These are phyloP conservation scores for Amaranthus cruentus DNA, from an alignment of 148 eudicot genomes.

Conservation along the genomic window DNA sequence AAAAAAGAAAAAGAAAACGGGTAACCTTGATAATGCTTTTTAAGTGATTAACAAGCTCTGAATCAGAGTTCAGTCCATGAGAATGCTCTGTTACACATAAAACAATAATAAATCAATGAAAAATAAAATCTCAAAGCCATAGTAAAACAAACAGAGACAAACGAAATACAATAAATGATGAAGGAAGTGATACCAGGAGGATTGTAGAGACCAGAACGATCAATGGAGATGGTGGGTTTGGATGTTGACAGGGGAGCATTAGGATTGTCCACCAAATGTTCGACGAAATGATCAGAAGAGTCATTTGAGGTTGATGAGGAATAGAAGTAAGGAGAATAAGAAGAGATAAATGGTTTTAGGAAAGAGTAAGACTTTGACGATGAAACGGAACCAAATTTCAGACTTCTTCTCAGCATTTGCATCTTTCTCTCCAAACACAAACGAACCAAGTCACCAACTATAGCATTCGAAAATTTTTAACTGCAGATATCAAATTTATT, in stretches of 20 bases:
- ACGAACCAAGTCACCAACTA: no score
- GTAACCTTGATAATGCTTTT: slow-evolving; percentile 83
- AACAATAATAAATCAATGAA: not conserved
- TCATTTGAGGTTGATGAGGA: slow-evolving; percentile 24
- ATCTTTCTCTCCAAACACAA: not conserved
- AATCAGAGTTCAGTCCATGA: slow-evolving; percentile 64
- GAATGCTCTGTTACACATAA: slow-evolving; percentile 57
- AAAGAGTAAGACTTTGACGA: not conserved
- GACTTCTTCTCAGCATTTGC: slow-evolving; percentile 51
- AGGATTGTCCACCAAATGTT: slow-evolving; percentile 35
- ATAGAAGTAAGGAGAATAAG: slow-evolving; percentile 30
- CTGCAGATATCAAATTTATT: no score
- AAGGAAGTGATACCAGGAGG: slow-evolving; percentile 44
- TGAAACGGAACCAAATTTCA: slow-evolving; percentile 23
- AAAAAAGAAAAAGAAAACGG: not conserved
- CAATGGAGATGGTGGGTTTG: slow-evolving; percentile 59
- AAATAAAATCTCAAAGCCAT: not conserved
- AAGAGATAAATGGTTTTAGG: slow-evolving; percentile 12
- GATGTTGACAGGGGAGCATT: slow-evolving; percentile 18
- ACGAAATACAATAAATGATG: not conserved
- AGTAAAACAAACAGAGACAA: not conserved
- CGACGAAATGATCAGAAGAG: slow-evolving; percentile 37
- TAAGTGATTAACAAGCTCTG: slow-evolving; percentile 90
- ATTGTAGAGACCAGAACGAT: slow-evolving; percentile 64
- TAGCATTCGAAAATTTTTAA: no score